Evolutionary conservation across 2,329 filamentous ascomycete genomes (phyloP), one percentile per base, ranked within the genome.

Genomic region (Uncinocarpus reesii): DNA sequence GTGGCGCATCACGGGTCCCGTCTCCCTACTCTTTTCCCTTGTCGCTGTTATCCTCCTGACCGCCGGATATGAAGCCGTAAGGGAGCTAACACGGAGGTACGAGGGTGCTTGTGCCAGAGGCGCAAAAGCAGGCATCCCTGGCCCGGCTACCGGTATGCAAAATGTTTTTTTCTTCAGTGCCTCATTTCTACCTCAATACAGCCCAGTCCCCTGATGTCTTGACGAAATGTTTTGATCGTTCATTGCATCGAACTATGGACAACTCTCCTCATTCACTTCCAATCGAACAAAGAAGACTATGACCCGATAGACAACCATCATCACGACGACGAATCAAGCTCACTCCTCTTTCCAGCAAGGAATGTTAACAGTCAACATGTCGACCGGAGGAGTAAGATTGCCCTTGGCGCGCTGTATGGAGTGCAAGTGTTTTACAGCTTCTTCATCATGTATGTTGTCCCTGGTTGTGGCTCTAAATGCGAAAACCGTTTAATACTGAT

Each of bases 391-490:
- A 82, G 80, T 44, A 88, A 86, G 66, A 63, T 93, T 53, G 71
- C 86, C 65, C 90, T 95, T 73, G 85, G 86, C 23, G 67, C 77
- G 26, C 71, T 98, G 48, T 98, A 98, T 71, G 90, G 83, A 16
- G 68, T 92, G 44, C 92, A 98, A 73, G 93, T 92, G 57, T 96
- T 96, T 67, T 98, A 98, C 67, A 93, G 89, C 40, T 96, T 98
- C 62, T 96, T 98, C 76, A 89, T 98, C 64, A 98, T 98, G 92
- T 95, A 66, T 81, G 90, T 81, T 1, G 16, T 23, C 34, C 21
- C 16, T 21, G 20, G 31, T 8, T 20, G 6, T 26, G n/a, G 13
- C 18, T 26, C 3, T 29, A n/a, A 7, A 7, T 5, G n/a, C 13
- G n/a, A 23, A n/a, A 43, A 16, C 7, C 8, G 23, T 23, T 4